Evolutionary conservation across 2,329 filamentous ascomycete species (phyloP).

Genomic region (Cladosporium sphaerospermum): DNA sequence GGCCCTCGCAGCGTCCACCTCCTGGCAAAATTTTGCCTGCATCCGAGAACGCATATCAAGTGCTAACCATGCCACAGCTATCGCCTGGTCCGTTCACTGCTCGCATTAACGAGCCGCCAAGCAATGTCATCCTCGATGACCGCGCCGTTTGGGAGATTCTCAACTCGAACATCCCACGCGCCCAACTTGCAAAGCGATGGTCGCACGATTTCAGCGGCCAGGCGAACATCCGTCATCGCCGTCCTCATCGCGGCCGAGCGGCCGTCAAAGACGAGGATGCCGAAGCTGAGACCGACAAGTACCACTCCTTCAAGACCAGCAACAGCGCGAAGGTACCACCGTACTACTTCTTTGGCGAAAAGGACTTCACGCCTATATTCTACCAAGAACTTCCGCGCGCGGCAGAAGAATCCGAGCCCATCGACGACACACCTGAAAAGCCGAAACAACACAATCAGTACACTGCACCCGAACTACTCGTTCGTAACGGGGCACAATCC

Average conservation of each 20-base stretch:
- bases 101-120: constrained; percentile 25
- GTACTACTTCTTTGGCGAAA: constrained; percentile 27
- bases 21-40: not conserved
- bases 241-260: constrained; percentile 34
- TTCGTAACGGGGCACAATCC: constrained; percentile 23
- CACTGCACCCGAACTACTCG: constrained; percentile 23
- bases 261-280: constrained; percentile 22
- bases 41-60: not conserved
- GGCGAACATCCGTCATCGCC: constrained; percentile 27
- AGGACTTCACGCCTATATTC: constrained; percentile 17
- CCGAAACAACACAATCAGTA: constrained; percentile 24
- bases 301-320: constrained; percentile 11
- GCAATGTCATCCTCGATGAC: constrained; percentile 38
- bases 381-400: constrained; percentile 14
- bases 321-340: constrained; percentile 12
- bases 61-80: not conserved
- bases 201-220: constrained; percentile 33
- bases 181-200: constrained; percentile 30
- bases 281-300: constrained; percentile 14
- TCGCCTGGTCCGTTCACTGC: constrained; percentile 1
- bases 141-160: constrained; percentile 31
- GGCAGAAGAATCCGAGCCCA: not conserved
- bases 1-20: too few relatives aligned
- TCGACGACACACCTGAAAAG: not conserved
- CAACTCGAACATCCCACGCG: constrained; percentile 22